Conservation (phyloP, 257 asterid species). For the Gardenia jasminoides region DNA sequence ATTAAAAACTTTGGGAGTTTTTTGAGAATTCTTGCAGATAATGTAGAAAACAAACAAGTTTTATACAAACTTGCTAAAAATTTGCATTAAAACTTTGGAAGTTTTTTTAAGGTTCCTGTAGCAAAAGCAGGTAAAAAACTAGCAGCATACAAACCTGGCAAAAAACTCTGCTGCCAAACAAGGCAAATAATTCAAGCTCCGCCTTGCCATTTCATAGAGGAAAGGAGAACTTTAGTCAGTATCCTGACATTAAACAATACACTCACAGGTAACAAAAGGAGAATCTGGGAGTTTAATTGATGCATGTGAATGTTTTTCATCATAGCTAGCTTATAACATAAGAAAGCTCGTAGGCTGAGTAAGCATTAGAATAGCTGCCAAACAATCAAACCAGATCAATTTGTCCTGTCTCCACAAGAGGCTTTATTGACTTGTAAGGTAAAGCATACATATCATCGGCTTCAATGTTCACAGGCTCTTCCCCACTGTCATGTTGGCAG, state of each 20-base stretch:
- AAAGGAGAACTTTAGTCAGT: background rate
- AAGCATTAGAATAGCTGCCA: background rate
- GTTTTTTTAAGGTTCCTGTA: too few species aligned
- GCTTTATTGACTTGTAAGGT: conserved; percentile 78
- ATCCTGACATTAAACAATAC: background rate
- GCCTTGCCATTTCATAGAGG: background rate
- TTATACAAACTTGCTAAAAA: too few species aligned
- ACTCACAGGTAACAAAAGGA: background rate
- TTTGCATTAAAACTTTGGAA: too few species aligned
- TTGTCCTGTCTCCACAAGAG: conserved; percentile 78
- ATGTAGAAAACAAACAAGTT: too few species aligned
- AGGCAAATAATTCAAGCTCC: background rate
- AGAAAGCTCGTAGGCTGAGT: background rate
- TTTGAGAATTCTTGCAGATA: too few species aligned
- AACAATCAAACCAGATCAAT: conserved; percentile 68
- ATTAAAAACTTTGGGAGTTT: too few species aligned
- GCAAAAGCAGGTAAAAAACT: too few species aligned
- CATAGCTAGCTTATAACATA: background rate
- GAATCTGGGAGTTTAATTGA: background rate
- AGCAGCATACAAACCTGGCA: too few species aligned
- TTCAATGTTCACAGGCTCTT: conserved; percentile 74
- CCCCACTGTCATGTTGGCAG: conserved; percentile 42
- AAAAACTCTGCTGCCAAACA: too few species aligned
- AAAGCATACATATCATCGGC: conserved; percentile 79
- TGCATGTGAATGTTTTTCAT: background rate